phyloP scores from a whole-genome alignment of 2,329 filamentous ascomycete species.

The Diaporthe vexans region DNA sequence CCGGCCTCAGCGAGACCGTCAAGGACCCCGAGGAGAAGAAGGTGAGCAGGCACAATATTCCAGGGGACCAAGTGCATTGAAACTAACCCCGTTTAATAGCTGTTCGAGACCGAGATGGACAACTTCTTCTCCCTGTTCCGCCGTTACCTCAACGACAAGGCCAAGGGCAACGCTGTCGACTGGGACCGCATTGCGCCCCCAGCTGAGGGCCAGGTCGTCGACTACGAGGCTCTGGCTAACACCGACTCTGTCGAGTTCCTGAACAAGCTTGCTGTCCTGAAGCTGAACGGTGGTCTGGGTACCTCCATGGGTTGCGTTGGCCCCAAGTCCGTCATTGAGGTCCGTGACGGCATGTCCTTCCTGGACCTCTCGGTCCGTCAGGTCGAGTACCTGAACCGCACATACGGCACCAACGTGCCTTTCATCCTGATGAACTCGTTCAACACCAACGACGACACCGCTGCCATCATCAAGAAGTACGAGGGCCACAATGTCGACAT shows the following conservation, averaged over 20 bases:
- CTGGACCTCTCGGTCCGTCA: slow-evolving; percentile 97
- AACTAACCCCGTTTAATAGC: slow-evolving; percentile 60
- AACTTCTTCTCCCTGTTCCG: slow-evolving; percentile 99
- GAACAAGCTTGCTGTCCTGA: slow-evolving; percentile 97
- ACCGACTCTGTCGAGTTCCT: slow-evolving; percentile 93
- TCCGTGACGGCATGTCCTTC: slow-evolving; percentile 99
- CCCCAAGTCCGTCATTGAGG: slow-evolving; percentile 99
- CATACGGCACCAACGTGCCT: slow-evolving; percentile 95
- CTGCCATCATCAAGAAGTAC: slow-evolving; percentile 99
- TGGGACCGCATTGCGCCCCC: slow-evolving; percentile 98
- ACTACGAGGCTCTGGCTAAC: slow-evolving; percentile 92
- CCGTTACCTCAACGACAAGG: slow-evolving; percentile 98
- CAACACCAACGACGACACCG: slow-evolving; percentile 99
- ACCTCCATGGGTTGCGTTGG: slow-evolving; percentile 99
- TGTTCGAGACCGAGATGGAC: slow-evolving; percentile 99
- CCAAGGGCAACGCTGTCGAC: slow-evolving; percentile 95
- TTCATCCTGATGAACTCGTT: slow-evolving; percentile 99
- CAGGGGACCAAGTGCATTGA: not conserved
- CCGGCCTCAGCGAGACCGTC: slow-evolving; percentile 91
- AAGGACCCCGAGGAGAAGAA: slow-evolving; percentile 86
- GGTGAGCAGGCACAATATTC: slow-evolving; percentile 64
- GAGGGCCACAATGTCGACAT: slow-evolving; percentile 99
- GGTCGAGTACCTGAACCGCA: slow-evolving; percentile 99
- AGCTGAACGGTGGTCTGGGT: slow-evolving; percentile 99
- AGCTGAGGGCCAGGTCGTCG: slow-evolving; percentile 92